Percentiles rank a stretch among this genome's conserved stretches.
These are phyloP conservation scores for Arthrobotrys megalospora DNA, from an alignment of 2,329 filamentous ascomycete genomes.

Conservation along the genomic window DNA sequence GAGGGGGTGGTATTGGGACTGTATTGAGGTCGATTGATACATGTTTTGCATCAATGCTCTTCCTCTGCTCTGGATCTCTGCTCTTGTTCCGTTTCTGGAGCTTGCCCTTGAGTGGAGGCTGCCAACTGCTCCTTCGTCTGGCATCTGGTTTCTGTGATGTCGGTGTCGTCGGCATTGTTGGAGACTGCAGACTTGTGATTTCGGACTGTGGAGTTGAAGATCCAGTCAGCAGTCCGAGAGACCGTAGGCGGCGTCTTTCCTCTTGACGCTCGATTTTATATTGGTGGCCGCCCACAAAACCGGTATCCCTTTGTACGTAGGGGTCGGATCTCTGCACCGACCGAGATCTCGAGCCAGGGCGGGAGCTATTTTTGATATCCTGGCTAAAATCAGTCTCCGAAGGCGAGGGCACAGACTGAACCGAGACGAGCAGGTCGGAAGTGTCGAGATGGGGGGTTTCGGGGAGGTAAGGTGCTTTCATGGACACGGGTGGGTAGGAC, in stretches of 20 bases:
- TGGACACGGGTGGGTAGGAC: constrained; percentile 58
- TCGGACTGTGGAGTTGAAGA: constrained; percentile 43
- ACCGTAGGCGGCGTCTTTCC: constrained; percentile 52
- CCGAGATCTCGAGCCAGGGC: constrained; percentile 38
- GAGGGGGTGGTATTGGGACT: constrained; percentile 16
- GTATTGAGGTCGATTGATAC: constrained; percentile 39
- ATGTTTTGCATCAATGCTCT: constrained; percentile 48
- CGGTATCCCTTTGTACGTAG: constrained; percentile 40
- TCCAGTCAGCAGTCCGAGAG: constrained; percentile 52
- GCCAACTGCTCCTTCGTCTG: constrained; percentile 55
- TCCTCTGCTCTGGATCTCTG: constrained; percentile 55
- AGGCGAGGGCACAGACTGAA: constrained; percentile 53
- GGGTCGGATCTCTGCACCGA: constrained; percentile 47
- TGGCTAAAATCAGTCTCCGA: constrained; percentile 29
- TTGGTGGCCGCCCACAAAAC: constrained; percentile 55
- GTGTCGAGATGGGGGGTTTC: constrained; percentile 58
- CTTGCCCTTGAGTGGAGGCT: constrained; percentile 55
- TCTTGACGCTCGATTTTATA: constrained; percentile 58
- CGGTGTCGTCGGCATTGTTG: constrained; percentile 18
- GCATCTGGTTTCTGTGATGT: constrained; percentile 44
- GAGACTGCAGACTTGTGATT: constrained; percentile 13
- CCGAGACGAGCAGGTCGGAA: constrained; percentile 58
- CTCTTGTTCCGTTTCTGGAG: constrained; percentile 59
- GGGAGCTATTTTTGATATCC: constrained; percentile 21
- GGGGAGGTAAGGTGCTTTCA: constrained; percentile 59